Evolutionary conservation across 2,329 filamentous ascomycete species (phyloP).

Genomic region (Aaosphaeria pasadenensis): DNA sequence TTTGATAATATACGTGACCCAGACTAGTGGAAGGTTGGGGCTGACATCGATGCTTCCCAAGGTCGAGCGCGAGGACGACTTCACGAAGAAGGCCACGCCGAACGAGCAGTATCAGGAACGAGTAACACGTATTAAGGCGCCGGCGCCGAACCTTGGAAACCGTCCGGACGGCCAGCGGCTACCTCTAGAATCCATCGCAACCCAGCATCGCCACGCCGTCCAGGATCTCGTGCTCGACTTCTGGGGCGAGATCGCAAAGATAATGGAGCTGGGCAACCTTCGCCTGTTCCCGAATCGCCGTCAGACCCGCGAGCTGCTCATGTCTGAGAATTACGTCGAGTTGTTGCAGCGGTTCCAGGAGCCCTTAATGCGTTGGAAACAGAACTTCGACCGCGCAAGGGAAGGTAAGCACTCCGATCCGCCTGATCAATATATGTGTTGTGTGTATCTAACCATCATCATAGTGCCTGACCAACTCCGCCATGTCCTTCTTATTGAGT

Average conservation of each 20-base stretch:
- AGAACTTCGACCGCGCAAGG: constrained; percentile 73
- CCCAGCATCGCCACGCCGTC: constrained; percentile 34
- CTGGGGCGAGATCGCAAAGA: constrained; percentile 89
- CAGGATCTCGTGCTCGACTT: constrained; percentile 68
- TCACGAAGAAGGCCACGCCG: constrained; percentile 23
- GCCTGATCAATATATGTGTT: background rate
- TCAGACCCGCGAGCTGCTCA: constrained; percentile 84
- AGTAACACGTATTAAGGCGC: constrained; percentile 31
- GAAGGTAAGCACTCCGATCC: constrained; percentile 34
- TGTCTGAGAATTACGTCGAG: constrained; percentile 78
- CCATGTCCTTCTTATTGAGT: constrained; percentile 88
- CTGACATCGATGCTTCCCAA: constrained; percentile 89
- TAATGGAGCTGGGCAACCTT: constrained; percentile 89
- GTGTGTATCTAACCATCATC: constrained; percentile 16
- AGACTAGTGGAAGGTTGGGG: constrained; percentile 87
- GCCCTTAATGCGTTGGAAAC: constrained; percentile 73
- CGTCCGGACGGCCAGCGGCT: constrained; percentile 34
- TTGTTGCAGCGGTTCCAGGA: constrained; percentile 79
- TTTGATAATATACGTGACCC: constrained; percentile 85
- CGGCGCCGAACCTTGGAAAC: constrained; percentile 33
- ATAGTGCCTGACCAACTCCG: constrained; percentile 57
- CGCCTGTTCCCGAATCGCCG: constrained; percentile 83
- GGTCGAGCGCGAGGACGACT: constrained; percentile 26
- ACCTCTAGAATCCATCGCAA: constrained; percentile 33
- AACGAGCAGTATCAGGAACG: constrained; percentile 35